These are phyloP conservation scores for Solanum infundibuliforme DNA, from an alignment of 257 asterid species.

Conservation along the genomic window DNA sequence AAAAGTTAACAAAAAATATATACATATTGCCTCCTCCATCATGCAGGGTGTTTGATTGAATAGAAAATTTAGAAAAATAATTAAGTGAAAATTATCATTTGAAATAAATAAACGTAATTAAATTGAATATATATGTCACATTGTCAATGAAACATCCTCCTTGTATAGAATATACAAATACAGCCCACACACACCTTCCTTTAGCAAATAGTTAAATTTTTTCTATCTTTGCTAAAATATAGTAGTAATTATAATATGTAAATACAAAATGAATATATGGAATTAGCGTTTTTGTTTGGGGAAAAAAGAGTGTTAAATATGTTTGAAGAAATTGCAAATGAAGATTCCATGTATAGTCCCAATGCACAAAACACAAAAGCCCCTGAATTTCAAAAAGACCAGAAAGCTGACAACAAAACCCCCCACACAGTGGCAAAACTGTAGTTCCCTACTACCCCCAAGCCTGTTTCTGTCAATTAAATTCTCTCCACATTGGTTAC, in stretches of 20 bases:
- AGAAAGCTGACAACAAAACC: constrained; percentile 16
- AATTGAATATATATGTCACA: too few relatives aligned
- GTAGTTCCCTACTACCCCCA: constrained; percentile 29
- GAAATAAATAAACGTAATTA: too few relatives aligned
- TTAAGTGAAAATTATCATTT: background rate
- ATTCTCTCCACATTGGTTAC: constrained; percentile 16
- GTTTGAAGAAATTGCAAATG: background rate
- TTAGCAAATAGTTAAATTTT: background rate
- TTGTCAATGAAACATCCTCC: background rate
- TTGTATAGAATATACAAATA: background rate
- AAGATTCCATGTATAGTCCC: constrained; percentile 1
- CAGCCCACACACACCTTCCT: background rate
- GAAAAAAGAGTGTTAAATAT: background rate
- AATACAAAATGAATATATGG: too few relatives aligned
- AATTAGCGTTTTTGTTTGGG: background rate
- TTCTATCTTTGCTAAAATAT: background rate
- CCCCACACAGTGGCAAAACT: constrained; percentile 39
- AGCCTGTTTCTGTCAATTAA: constrained; percentile 32
- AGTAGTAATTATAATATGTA: background rate
- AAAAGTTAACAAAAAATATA: too few relatives aligned
- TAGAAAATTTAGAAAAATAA: too few relatives aligned
- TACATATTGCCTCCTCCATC: too few relatives aligned
- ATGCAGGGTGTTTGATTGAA: background rate
- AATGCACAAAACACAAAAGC: constrained; percentile 22
- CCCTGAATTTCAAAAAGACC: constrained; percentile 20